Evolutionary conservation across 1,284 basidiomycete species (phyloP).

Genomic region (Ganoderma sinense): DNA sequence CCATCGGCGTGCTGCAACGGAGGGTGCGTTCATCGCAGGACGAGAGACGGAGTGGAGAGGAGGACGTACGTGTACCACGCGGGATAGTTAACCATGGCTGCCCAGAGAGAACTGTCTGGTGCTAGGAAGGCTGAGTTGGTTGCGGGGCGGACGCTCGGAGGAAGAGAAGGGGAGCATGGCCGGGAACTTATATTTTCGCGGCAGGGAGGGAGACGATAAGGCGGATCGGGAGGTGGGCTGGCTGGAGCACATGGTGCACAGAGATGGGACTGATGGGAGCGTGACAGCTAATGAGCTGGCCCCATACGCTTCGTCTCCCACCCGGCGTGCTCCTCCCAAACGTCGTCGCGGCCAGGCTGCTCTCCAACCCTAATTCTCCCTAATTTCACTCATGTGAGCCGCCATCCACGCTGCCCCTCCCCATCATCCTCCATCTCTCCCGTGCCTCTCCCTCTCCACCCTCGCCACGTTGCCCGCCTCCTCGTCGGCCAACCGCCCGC

Average conservation of each 20-base stretch:
- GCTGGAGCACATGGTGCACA: slow-evolving; percentile 24
- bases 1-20: slow-evolving; percentile 43
- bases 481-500: not conserved
- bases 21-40: not conserved
- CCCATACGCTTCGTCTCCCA: slow-evolving; percentile 8
- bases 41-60: not conserved
- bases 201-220: slow-evolving; percentile 24
- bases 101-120: slow-evolving; percentile 6
- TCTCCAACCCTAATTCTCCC: slow-evolving; percentile 1
- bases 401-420: slow-evolving; percentile 10
- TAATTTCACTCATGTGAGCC: slow-evolving; percentile 9
- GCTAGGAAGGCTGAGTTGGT: slow-evolving; percentile 9
- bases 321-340: slow-evolving; percentile 2
- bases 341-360: not conserved
- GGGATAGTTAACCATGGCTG: slow-evolving; percentile 37
- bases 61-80: slow-evolving; percentile 41
- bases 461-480: not conserved
- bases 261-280: slow-evolving; percentile 23
- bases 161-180: not conserved
- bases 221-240: slow-evolving; percentile 17
- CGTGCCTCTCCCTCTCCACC: not conserved
- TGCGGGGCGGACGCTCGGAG: slow-evolving; percentile 25
- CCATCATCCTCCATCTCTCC: not conserved
- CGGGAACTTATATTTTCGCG: slow-evolving; percentile 22
- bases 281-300: slow-evolving; percentile 5